Evolutionary conservation across 2,329 filamentous ascomycete species (phyloP).

Genomic region (Alternaria gaisen): DNA sequence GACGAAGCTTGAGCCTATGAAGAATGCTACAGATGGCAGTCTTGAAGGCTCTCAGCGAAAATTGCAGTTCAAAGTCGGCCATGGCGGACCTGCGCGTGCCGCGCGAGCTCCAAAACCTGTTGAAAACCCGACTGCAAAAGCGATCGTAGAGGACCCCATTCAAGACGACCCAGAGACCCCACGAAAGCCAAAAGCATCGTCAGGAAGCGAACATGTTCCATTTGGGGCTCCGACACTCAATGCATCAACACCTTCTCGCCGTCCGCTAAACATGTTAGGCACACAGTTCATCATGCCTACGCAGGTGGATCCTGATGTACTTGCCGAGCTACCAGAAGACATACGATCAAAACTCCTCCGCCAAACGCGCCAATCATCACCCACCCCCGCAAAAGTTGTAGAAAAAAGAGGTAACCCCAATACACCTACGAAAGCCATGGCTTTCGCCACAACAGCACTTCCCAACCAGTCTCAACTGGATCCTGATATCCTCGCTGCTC

Average conservation of each 20-base stretch:
- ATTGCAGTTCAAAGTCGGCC: slow-evolving; percentile 73
- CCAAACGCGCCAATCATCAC: slow-evolving; percentile 40
- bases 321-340: slow-evolving; percentile 83
- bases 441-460: slow-evolving; percentile 52
- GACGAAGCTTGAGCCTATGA: slow-evolving; percentile 87
- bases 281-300: slow-evolving; percentile 92
- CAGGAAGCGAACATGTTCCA: slow-evolving; percentile 43
- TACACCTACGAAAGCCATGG: slow-evolving; percentile 28
- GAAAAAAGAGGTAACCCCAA: slow-evolving; percentile 6
- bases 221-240: slow-evolving; percentile 52
- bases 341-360: slow-evolving; percentile 77
- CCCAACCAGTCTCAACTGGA: slow-evolving; percentile 81
- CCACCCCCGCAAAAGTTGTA: slow-evolving; percentile 30
- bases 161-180: slow-evolving; percentile 58
- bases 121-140: slow-evolving; percentile 17
- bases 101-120: slow-evolving; percentile 26
- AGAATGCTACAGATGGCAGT: slow-evolving; percentile 60
- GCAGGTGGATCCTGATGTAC: slow-evolving; percentile 80
- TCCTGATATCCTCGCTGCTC: slow-evolving; percentile 79
- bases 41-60: slow-evolving; percentile 80
- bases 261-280: slow-evolving; percentile 78
- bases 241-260: slow-evolving; percentile 63
- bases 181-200: slow-evolving; percentile 38
- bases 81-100: slow-evolving; percentile 43
- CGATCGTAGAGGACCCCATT: slow-evolving; percentile 53